phyloP scores from a whole-genome alignment of 2,329 filamentous ascomycete species.

The Sporothrix schenckii region DNA sequence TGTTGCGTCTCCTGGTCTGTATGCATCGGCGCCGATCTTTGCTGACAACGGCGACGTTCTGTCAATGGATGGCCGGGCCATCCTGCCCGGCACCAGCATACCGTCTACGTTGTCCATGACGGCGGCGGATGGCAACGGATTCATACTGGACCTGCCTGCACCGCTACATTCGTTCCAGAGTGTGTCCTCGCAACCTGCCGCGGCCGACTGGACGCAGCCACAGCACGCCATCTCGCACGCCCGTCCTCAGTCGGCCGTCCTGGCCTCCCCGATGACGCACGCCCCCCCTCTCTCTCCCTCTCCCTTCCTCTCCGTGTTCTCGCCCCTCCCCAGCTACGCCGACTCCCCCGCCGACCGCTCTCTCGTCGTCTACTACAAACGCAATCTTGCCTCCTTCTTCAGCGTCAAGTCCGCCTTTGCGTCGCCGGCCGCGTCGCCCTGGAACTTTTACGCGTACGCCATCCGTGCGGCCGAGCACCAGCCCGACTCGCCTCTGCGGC shows the following conservation, averaged over 20 bases:
- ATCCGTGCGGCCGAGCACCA: constrained; percentile 30
- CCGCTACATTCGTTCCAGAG: background rate
- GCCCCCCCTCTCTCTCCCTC: background rate
- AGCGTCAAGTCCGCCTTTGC: constrained; percentile 24
- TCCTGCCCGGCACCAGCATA: too few relatives aligned
- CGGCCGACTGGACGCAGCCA: background rate
- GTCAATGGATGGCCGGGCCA: background rate
- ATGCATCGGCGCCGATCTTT: background rate
- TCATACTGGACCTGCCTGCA: background rate
- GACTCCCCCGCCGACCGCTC: background rate
- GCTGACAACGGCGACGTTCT: background rate
- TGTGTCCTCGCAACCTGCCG: background rate
- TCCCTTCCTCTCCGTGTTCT: background rate
- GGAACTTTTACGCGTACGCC: constrained; percentile 34
- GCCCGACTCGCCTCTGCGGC: constrained; percentile 31
- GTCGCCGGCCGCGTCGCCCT: constrained; percentile 18
- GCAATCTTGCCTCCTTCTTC: constrained; percentile 29
- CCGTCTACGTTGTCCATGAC: background rate
- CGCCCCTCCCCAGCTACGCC: constrained; percentile 11
- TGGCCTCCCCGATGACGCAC: background rate
- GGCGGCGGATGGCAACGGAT: background rate
- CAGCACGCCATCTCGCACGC: background rate
- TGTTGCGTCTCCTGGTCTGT: background rate
- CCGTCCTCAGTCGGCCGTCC: background rate
- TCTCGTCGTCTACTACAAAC: constrained; percentile 32